A percentile compares a stretch with the other conserved stretches of the same genome.
These are phyloP conservation scores for Phytopythium chamaehyphon DNA, from an alignment of 352 stramenopile species.

Conservation along the genomic window DNA sequence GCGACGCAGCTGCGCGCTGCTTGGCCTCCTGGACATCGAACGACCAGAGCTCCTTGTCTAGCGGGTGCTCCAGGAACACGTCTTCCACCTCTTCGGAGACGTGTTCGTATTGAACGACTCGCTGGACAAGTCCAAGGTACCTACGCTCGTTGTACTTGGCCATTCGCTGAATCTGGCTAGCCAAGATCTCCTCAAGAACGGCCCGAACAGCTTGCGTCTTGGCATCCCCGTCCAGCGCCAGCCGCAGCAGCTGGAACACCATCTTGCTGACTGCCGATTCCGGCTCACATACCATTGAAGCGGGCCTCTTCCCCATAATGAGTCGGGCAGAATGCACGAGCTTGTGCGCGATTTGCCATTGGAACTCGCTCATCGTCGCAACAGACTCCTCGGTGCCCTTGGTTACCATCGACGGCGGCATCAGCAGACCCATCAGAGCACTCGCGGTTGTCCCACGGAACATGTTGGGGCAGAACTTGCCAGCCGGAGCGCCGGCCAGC, in stretches of 20 bases:
- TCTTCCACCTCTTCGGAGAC: slow-evolving; percentile 22
- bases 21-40: slow-evolving; percentile 95
- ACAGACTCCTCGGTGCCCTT: slow-evolving; percentile 9
- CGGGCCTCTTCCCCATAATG: slow-evolving; percentile 23
- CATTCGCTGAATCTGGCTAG: slow-evolving; percentile 44
- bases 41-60: slow-evolving; percentile 95
- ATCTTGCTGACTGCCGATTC: slow-evolving; percentile 51
- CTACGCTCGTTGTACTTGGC: slow-evolving; percentile 42
- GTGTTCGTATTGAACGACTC: slow-evolving; percentile 44
- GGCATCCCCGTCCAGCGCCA: background rate
- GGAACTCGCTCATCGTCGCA: slow-evolving; percentile 35
- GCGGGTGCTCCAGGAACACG: slow-evolving; percentile 29
- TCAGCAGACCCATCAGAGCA: slow-evolving; percentile 42
- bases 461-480: slow-evolving; percentile 67
- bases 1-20: slow-evolving; percentile 12
- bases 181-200: slow-evolving; percentile 53
- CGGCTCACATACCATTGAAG: slow-evolving; percentile 24
- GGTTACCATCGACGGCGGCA: slow-evolving; percentile 11
- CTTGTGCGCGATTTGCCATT: slow-evolving; percentile 42
- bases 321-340: slow-evolving; percentile 50
- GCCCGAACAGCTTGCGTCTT: slow-evolving; percentile 10
- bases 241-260: slow-evolving; percentile 48
- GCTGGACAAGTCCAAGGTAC: slow-evolving; percentile 41
- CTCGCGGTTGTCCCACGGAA: slow-evolving; percentile 53
- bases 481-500: slow-evolving; percentile 41